These are phyloP conservation scores for Plasmodium adleri DNA, from an alignment of 169 alveolate genomes.

Conservation along the genomic window DNA sequence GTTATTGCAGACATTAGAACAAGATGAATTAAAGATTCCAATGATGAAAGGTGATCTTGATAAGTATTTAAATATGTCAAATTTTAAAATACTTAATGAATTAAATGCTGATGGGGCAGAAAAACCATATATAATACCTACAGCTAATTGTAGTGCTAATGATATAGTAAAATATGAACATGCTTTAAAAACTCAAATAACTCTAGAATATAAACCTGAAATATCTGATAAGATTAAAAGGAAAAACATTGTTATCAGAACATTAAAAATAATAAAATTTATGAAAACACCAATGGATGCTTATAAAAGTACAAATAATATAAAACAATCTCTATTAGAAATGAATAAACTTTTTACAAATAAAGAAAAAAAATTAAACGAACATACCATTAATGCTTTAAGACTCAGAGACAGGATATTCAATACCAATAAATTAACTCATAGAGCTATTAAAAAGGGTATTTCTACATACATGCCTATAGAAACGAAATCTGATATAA, in stretches of 20 bases:
- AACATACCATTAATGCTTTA: not conserved
- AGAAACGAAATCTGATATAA: not conserved
- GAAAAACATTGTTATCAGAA: slow-evolving; percentile 21
- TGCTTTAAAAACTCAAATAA: slow-evolving; percentile 17
- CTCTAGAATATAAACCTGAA: slow-evolving; percentile 14
- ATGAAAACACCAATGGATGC: slow-evolving; percentile 36
- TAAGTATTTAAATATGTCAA: slow-evolving; percentile 4
- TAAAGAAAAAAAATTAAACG: not conserved
- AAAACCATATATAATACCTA: slow-evolving; percentile 12
- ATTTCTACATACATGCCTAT: slow-evolving; percentile 35
- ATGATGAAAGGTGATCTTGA: slow-evolving; percentile 9
- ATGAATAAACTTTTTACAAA: slow-evolving; percentile 30
- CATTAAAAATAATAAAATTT: slow-evolving; percentile 55
- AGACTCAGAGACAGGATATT: not conserved
- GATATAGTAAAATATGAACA: slow-evolving; percentile 60
- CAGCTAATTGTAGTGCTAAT: slow-evolving; percentile 6
- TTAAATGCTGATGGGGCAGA: not conserved
- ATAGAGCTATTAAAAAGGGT: not conserved
- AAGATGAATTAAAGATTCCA: slow-evolving; percentile 41
- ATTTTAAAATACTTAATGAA: slow-evolving; percentile 13
- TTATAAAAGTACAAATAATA: slow-evolving; percentile 12
- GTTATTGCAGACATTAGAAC: slow-evolving; percentile 35
- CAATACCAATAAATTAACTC: not conserved
- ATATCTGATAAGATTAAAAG: slow-evolving; percentile 31
- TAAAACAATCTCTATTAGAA: slow-evolving; percentile 16